phyloP scores from a whole-genome alignment of 139 green algal species.

The Micractinium sp. region DNA sequence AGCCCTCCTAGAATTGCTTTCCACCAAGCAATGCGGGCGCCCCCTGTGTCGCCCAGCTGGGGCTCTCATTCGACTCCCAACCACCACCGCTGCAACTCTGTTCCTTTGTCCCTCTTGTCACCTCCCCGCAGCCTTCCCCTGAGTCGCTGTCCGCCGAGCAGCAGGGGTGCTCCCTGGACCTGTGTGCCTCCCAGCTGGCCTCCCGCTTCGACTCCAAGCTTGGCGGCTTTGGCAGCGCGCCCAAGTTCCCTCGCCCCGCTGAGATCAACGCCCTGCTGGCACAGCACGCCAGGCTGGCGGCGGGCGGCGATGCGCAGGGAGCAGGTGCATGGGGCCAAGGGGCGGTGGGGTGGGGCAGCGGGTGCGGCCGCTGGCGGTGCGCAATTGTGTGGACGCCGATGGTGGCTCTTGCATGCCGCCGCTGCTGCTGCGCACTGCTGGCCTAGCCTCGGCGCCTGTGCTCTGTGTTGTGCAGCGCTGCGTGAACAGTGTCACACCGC shows the following conservation, averaged over 20 bases:
- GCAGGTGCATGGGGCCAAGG: too few relatives aligned
- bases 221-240: slow-evolving; percentile 85
- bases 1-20: too few relatives aligned
- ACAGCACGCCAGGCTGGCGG: slow-evolving; percentile 36
- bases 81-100: not conserved
- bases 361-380: not conserved
- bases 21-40: too few relatives aligned
- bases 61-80: not conserved
- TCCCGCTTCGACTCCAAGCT: slow-evolving; percentile 66
- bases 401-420: not conserved
- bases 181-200: slow-evolving; percentile 52
- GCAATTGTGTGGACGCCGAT: not conserved
- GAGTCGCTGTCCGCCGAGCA: slow-evolving; percentile 13
- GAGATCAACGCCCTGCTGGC: slow-evolving; percentile 83
- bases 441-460: not conserved
- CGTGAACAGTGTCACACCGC: not conserved
- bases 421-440: not conserved
- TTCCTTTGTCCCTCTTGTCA: not conserved
- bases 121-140: slow-evolving; percentile 5
- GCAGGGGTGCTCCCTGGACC: slow-evolving; percentile 32
- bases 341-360: not conserved
- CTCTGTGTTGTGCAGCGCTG: not conserved
- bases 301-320: slow-evolving; percentile 18
- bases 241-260: slow-evolving; percentile 90
- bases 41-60: not conserved